Conservation (phyloP, 352 stramenopile species). For the Elongisporangium undulatum region DNA sequence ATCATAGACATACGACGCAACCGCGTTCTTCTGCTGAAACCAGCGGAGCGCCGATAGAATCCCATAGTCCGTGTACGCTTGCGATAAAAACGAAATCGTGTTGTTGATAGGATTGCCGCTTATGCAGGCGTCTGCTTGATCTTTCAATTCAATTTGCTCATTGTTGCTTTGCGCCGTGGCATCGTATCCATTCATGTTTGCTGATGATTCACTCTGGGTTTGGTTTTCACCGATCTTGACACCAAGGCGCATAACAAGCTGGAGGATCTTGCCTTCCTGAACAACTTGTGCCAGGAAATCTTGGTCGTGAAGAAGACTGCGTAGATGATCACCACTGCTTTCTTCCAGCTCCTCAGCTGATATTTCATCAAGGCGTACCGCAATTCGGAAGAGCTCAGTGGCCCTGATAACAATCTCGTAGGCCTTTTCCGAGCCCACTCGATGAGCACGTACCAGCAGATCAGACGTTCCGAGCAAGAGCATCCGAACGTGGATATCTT, state of each 20-base stretch:
- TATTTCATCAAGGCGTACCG: conserved; percentile 7
- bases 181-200: background rate
- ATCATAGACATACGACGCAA: conserved; percentile 3
- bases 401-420: conserved; percentile 14
- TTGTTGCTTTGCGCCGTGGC: conserved; percentile 1
- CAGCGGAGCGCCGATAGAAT: conserved; percentile 26
- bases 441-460: conserved; percentile 19
- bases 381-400: conserved; percentile 16
- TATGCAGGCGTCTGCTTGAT: conserved; percentile 10
- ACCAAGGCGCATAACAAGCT: conserved; percentile 17
- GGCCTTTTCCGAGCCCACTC: conserved; percentile 1
- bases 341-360: background rate
- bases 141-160: conserved; percentile 5
- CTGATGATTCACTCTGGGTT: background rate
- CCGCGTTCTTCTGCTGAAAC: conserved; percentile 43
- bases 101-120: conserved; percentile 18
- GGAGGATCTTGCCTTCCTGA: conserved; percentile 28
- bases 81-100: conserved; percentile 35
- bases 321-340: conserved; percentile 7
- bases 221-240: conserved; percentile 6
- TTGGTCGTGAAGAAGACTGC: conserved; percentile 19
- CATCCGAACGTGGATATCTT: conserved; percentile 17
- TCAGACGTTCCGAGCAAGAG: conserved; percentile 7
- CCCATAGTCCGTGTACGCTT: conserved; percentile 38
- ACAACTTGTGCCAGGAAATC: conserved; percentile 26